phyloP scores from a whole-genome alignment of 2,329 filamentous ascomycete genomes.

The Sclerotinia glacialis region DNA sequence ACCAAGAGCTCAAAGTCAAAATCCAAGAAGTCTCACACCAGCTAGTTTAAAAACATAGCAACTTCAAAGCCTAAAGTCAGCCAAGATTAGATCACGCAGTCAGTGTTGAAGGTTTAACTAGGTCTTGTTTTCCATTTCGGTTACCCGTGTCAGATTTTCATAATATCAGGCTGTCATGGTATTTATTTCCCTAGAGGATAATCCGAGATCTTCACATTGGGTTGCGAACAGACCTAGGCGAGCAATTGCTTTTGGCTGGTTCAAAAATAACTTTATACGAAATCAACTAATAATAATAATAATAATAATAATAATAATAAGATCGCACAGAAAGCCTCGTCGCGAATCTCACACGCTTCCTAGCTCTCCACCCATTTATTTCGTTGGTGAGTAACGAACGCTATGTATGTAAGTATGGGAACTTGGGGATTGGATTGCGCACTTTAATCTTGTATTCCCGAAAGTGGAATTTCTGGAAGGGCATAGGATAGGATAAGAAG shows the following conservation, averaged over 20 bases:
- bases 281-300: no score
- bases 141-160: neutral
- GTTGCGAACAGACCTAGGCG: neutral
- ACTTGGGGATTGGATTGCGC: conserved; percentile 3
- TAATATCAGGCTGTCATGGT: neutral
- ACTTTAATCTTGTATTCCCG: conserved; percentile 3
- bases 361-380: neutral
- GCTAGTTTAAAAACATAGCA: neutral
- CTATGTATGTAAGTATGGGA: neutral
- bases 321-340: conserved; percentile 8
- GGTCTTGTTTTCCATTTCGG: neutral
- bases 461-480: neutral
- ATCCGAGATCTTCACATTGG: neutral
- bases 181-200: neutral
- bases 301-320: no score
- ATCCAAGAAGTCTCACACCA: neutral
- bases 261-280: neutral
- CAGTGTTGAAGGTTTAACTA: neutral
- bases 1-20: neutral
- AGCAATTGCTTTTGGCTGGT: neutral
- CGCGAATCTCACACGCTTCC: conserved; percentile 15
- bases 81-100: neutral
- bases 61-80: neutral
- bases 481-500: conserved; percentile 5
- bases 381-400: neutral